A percentile compares a stretch with the other conserved stretches of the same genome.
Conservation (phyloP, 1,284 basidiomycete genomes). For the Grifola frondosa region DNA sequence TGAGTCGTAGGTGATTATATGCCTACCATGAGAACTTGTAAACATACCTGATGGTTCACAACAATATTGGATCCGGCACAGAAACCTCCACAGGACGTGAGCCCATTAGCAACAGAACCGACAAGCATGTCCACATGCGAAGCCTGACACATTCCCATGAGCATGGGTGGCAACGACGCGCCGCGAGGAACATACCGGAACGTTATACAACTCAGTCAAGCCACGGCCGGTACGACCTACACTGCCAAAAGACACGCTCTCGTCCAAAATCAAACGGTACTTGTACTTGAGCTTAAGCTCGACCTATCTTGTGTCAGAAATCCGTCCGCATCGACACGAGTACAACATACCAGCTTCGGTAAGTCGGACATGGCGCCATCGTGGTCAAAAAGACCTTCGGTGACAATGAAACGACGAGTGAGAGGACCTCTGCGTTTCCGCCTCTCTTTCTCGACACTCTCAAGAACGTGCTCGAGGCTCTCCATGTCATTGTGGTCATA, state of each 20-base stretch:
- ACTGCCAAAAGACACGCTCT: constrained; percentile 90
- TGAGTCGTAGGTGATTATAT: background rate
- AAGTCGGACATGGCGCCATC: constrained; percentile 92
- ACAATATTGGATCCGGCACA: constrained; percentile 88
- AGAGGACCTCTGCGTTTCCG: constrained; percentile 81
- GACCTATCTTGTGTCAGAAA: constrained; percentile 50
- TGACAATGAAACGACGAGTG: constrained; percentile 93
- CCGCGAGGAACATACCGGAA: constrained; percentile 60
- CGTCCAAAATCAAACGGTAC: constrained; percentile 93
- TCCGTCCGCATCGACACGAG: background rate
- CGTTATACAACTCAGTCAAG: constrained; percentile 90
- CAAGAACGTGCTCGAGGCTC: constrained; percentile 86
- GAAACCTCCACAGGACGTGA: constrained; percentile 90
- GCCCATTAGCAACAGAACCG: constrained; percentile 85
- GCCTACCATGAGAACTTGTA: background rate
- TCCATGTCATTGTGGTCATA: constrained; percentile 95
- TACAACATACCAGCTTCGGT: constrained; percentile 77
- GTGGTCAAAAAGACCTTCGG: constrained; percentile 96
- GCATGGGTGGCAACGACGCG: background rate
- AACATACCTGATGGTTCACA: constrained; percentile 79
- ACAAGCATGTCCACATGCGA: constrained; percentile 78
- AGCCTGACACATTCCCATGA: constrained; percentile 40
- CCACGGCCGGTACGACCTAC: constrained; percentile 93
- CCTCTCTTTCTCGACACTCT: constrained; percentile 83
- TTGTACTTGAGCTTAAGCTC: constrained; percentile 96